Percentiles rank a stretch among this genome's conserved stretches.
These are phyloP conservation scores for Epichloe glyceriae DNA, from an alignment of 2,329 filamentous ascomycete species.

Conservation along the genomic window DNA sequence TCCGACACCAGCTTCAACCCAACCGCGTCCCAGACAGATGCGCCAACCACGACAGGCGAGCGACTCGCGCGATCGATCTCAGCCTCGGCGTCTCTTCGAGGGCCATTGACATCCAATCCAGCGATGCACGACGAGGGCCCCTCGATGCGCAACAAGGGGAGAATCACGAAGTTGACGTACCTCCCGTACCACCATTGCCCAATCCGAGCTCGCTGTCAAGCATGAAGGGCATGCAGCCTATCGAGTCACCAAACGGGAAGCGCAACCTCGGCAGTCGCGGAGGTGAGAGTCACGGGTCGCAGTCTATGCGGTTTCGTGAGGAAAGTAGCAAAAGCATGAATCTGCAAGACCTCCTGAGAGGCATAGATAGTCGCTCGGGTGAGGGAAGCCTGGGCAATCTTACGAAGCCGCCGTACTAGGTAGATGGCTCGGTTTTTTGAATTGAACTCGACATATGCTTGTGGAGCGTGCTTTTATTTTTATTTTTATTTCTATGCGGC, in stretches of 20 bases:
- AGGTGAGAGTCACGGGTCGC: conserved; percentile 24
- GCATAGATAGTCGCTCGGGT: conserved; percentile 35
- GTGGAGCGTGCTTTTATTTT: background rate
- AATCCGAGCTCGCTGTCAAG: conserved; percentile 19
- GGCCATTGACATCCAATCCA: conserved; percentile 32
- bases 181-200: conserved; percentile 44
- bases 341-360: conserved; percentile 34
- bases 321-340: conserved; percentile 27
- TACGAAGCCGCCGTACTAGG: conserved; percentile 36
- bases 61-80: conserved; percentile 20
- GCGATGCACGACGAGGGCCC: conserved; percentile 14
- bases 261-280: conserved; percentile 30
- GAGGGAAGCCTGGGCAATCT: conserved; percentile 34
- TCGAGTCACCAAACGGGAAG: conserved; percentile 3
- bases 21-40: conserved; percentile 12
- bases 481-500: too few species aligned
- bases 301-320: conserved; percentile 21
- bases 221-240: conserved; percentile 13
- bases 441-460: background rate
- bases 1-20: conserved; percentile 53
- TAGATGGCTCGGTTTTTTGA: background rate
- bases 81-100: conserved; percentile 20
- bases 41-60: conserved; percentile 15
- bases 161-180: conserved; percentile 27
- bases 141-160: background rate